A percentile compares a stretch with the other conserved stretches of the same genome.
These are phyloP conservation scores for Neurospora sp. DNA, from an alignment of 495 filamentous ascomycete species.

Conservation along the genomic window DNA sequence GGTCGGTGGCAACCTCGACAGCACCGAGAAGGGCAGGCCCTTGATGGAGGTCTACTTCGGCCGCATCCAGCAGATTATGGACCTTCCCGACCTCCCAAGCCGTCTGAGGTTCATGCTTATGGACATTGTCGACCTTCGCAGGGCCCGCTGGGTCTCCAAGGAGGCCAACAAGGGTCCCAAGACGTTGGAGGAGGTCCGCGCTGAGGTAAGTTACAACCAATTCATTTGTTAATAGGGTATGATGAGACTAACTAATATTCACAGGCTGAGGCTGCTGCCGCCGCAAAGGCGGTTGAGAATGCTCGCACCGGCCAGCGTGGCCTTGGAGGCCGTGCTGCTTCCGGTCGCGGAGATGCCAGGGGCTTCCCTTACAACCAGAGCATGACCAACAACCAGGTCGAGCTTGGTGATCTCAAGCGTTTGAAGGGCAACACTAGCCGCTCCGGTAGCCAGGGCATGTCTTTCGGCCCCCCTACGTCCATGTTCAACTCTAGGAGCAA, in stretches of 20 bases:
- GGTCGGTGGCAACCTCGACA: constrained; percentile 77
- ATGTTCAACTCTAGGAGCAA: constrained; percentile 72
- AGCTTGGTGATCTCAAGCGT: constrained; percentile 78
- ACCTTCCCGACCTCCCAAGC: constrained; percentile 68
- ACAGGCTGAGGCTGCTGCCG: constrained; percentile 56
- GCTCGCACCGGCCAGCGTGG: constrained; percentile 50
- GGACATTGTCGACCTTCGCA: constrained; percentile 81
- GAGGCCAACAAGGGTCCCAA: constrained; percentile 88
- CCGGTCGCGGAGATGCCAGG: constrained; percentile 79
- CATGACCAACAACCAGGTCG: constrained; percentile 57
- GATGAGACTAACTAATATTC: constrained; percentile 11
- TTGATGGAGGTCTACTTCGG: constrained; percentile 93
- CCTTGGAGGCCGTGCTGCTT: constrained; percentile 50
- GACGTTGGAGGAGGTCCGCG: constrained; percentile 84
- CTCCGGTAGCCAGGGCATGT: constrained; percentile 48
- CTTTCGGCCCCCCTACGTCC: constrained; percentile 60
- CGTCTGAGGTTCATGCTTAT: constrained; percentile 91
- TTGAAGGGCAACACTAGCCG: constrained; percentile 50
- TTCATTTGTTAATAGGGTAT: background rate
- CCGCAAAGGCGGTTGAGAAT: constrained; percentile 53
- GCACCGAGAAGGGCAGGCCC: constrained; percentile 62
- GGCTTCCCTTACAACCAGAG: constrained; percentile 65
- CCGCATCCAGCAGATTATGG: constrained; percentile 71
- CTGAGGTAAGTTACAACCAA: constrained; percentile 50
- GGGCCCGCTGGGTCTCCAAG: constrained; percentile 68